A percentile compares a stretch with the other conserved stretches of the same genome.
These are phyloP conservation scores for Colletotrichum lindemuthianum DNA, from an alignment of 2,329 filamentous ascomycete species.

Conservation along the genomic window DNA sequence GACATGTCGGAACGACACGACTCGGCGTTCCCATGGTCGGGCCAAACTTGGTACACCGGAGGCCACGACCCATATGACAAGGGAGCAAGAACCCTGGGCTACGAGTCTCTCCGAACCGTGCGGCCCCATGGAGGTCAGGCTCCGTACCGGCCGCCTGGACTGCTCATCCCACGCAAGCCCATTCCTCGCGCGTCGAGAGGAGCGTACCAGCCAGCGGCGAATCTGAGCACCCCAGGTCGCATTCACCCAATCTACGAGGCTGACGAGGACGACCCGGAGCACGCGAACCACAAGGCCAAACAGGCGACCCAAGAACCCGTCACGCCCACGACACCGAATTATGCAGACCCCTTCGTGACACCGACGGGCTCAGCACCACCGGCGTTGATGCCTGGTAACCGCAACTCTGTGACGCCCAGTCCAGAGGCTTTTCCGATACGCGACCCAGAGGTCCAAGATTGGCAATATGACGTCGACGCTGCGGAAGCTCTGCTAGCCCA, in stretches of 20 bases:
- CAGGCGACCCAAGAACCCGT: constrained; percentile 37
- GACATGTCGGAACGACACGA: constrained; percentile 58
- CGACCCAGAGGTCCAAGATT: constrained; percentile 66
- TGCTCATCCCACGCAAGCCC: constrained; percentile 47
- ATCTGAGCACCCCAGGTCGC: constrained; percentile 44
- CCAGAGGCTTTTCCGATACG: constrained; percentile 48
- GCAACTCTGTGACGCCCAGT: constrained; percentile 50
- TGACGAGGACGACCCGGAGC: constrained; percentile 60
- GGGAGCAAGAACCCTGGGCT: constrained; percentile 56
- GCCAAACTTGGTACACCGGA: constrained; percentile 56
- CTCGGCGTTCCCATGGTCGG: constrained; percentile 45
- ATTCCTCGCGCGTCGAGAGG: constrained; percentile 39
- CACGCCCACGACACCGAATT: constrained; percentile 49
- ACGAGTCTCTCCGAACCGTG: constrained; percentile 58
- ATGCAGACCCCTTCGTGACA: constrained; percentile 62
- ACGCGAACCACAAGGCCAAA: constrained; percentile 22
- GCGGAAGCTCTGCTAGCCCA: constrained; percentile 62
- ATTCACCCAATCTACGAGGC: constrained; percentile 70
- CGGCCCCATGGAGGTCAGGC: constrained; percentile 39
- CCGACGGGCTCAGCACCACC: constrained; percentile 44
- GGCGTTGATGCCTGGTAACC: constrained; percentile 45
- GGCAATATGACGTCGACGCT: constrained; percentile 66
- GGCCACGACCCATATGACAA: constrained; percentile 54
- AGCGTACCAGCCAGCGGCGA: constrained; percentile 36
- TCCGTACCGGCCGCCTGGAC: constrained; percentile 34